Evolutionary conservation across 306 rosid genomes (phyloP).

Genomic region (Rosa rugosa): DNA sequence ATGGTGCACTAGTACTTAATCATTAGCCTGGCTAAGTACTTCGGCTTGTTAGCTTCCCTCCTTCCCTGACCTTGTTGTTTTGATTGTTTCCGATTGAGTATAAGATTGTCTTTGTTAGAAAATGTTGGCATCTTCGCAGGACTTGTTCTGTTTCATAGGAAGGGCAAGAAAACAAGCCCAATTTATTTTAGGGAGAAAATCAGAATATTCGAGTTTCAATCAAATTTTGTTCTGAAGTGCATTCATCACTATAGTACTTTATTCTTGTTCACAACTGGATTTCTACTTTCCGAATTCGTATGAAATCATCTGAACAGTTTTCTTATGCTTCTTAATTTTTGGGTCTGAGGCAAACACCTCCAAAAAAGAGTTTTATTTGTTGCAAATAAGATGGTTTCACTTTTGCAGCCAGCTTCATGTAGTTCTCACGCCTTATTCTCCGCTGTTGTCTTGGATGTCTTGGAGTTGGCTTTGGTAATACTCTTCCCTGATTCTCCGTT

Average conservation of each 20-base stretch:
- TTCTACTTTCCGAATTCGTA: background rate
- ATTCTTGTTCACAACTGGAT: background rate
- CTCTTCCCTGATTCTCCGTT: background rate
- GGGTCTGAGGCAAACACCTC: background rate
- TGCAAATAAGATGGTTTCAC: slow-evolving; percentile 7
- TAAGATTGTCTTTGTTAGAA: background rate
- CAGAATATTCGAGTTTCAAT: background rate
- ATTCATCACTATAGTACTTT: background rate
- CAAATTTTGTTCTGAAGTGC: background rate
- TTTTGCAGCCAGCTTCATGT: slow-evolving; percentile 4
- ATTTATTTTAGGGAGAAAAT: background rate
- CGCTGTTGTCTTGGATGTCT: slow-evolving; percentile 10
- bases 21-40: slow-evolving; percentile 6
- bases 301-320: background rate
- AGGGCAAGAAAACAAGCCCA: background rate
- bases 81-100: background rate
- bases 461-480: background rate
- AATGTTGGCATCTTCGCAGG: background rate
- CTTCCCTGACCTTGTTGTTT: background rate
- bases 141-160: background rate
- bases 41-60: background rate
- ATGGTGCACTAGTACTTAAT: background rate
- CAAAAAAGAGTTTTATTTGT: background rate
- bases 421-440: background rate
- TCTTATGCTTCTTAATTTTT: background rate